Conservation (phyloP, 2,329 filamentous ascomycete species). For the Xylaria sp. region DNA sequence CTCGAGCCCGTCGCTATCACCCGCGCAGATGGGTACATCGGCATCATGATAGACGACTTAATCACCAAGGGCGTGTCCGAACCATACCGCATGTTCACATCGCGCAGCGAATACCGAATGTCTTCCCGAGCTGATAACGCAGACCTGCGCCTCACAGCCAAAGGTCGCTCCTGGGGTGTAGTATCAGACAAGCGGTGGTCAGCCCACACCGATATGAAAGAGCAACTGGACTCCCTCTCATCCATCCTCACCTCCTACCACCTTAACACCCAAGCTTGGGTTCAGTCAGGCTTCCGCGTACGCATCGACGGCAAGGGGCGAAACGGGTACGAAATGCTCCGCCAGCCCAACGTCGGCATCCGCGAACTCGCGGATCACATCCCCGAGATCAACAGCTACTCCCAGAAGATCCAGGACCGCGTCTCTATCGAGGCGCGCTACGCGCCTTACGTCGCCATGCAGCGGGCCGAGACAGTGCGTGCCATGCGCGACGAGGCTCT, state of each 20-base stretch:
- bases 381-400: constrained; percentile 60
- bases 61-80: constrained; percentile 96
- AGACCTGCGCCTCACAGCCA: constrained; percentile 81
- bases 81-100: constrained; percentile 98
- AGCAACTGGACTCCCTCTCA: constrained; percentile 71
- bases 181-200: constrained; percentile 81
- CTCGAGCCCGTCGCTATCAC: constrained; percentile 71
- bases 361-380: constrained; percentile 63
- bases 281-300: constrained; percentile 70
- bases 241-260: constrained; percentile 62
- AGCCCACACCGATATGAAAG: constrained; percentile 67
- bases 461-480: constrained; percentile 67
- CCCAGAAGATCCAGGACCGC: constrained; percentile 65
- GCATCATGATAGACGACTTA: constrained; percentile 98
- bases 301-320: constrained; percentile 70
- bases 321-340: constrained; percentile 79
- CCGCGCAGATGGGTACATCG: constrained; percentile 91
- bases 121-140: constrained; percentile 92
- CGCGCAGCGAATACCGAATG: constrained; percentile 93
- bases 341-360: constrained; percentile 65
- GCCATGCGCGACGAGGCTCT: constrained; percentile 80
- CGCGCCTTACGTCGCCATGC: constrained; percentile 81
- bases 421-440: constrained; percentile 85
- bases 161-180: constrained; percentile 77
- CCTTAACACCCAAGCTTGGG: constrained; percentile 70